These are phyloP conservation scores for Fistulifera solaris DNA, from an alignment of 108 stramenopile species.

Conservation along the genomic window DNA sequence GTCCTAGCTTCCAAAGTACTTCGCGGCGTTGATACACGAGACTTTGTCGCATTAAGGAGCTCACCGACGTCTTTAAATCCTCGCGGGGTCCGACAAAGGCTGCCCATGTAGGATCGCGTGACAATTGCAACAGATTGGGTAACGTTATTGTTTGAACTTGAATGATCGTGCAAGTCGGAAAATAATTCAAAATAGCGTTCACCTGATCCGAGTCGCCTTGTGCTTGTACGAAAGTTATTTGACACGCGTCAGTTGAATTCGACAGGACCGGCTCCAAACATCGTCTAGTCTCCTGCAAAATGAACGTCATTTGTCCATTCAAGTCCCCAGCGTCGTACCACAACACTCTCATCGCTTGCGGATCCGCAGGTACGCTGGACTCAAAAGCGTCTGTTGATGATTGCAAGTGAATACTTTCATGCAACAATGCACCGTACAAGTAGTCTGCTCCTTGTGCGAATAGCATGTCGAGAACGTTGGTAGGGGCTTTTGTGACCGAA, in stretches of 20 bases:
- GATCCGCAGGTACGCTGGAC: neutral
- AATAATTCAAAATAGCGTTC: neutral
- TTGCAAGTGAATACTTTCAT: neutral
- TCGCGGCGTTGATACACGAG: slow-evolving; percentile 1
- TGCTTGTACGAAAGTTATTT: no score
- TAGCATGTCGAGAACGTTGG: neutral
- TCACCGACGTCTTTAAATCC: neutral
- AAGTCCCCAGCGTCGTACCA: no score
- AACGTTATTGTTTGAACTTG: neutral
- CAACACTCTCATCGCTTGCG: neutral
- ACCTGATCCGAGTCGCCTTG: neutral
- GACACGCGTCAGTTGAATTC: neutral
- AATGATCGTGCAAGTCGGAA: neutral
- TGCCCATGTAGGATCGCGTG: no score
- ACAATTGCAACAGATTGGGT: neutral
- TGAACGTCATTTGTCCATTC: neutral
- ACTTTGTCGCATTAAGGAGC: neutral
- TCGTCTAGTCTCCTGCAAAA: neutral
- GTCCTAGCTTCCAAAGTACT: slow-evolving; percentile 4
- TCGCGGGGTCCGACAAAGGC: neutral
- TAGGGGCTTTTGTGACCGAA: neutral
- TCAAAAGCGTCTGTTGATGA: neutral
- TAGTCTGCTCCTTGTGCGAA: neutral
- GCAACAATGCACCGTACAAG: neutral
- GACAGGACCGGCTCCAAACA: neutral